These are phyloP conservation scores for Hydnomerulius pinastri DNA, from an alignment of 768 basidiomycete species.

Conservation along the genomic window DNA sequence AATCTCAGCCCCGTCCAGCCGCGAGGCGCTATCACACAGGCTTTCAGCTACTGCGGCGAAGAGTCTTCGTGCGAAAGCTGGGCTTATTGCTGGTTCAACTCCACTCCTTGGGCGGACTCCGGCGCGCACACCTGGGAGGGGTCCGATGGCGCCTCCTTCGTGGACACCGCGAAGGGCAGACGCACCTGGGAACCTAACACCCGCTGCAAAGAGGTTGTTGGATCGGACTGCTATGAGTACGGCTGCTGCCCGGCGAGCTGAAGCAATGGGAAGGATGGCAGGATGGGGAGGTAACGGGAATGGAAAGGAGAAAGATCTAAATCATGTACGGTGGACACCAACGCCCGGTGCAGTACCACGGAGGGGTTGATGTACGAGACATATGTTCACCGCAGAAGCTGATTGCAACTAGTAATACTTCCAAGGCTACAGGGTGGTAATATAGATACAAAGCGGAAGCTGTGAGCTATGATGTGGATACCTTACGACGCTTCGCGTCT, in stretches of 20 bases:
- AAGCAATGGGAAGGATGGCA: constrained; percentile 61
- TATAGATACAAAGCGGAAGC: constrained; percentile 11
- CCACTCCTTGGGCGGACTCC: constrained; percentile 30
- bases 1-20: constrained; percentile 70
- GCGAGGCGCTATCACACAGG: constrained; percentile 81
- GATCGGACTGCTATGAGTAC: constrained; percentile 71
- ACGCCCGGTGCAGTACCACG: constrained; percentile 61
- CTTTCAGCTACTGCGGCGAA: constrained; percentile 82
- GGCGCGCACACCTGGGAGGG: constrained; percentile 37
- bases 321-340: constrained; percentile 76
- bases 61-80: constrained; percentile 77
- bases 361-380: constrained; percentile 20
- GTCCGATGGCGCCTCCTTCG: constrained; percentile 74
- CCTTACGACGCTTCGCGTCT: constrained; percentile 61
- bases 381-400: constrained; percentile 3
- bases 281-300: constrained; percentile 53
- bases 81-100: constrained; percentile 48
- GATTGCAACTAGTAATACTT: not conserved
- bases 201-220: constrained; percentile 79
- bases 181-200: constrained; percentile 76
- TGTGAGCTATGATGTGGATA: constrained; percentile 35
- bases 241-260: constrained; percentile 61
- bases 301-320: constrained; percentile 61
- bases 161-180: constrained; percentile 79
- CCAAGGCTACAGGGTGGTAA: constrained; percentile 11